Base-by-base conservation (phyloP, 176 grass and related monocot genomes). In the Hordeum marinum region DNA sequence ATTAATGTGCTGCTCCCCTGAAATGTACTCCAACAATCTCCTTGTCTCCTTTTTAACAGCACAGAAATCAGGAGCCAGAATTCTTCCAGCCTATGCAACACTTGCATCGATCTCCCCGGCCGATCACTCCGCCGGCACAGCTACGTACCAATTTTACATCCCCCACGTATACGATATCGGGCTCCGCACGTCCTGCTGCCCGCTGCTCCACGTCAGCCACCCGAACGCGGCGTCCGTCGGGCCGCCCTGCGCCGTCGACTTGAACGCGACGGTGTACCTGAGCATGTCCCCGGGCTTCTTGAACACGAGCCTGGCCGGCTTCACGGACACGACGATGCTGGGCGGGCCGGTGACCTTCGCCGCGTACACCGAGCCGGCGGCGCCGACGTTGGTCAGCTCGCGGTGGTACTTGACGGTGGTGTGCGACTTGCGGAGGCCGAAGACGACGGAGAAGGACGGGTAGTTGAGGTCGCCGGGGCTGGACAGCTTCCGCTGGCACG, bases 381-480 rank as follows among this genome's bases (percentile, higher is more conserved):
- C 54, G 5, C 82, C 95, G 14, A 97, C 95, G 81, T 94, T 97
- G 31, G 92, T 97, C 36, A 97, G 87, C 88, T 92, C 95, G 40
- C 92, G 89, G 12, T n/a, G 85, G 83, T 92, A 94, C 79, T 67
- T 93, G 4, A 97, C 86, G 20, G 64, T 58, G 85, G 76, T 41
- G 60, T 61, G 82, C 52, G 92, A 87, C 63, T 83, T 89, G 63
- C 35, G 58, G 43, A 81, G 84, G 37, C 61, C 50, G 75, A 97
- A 97, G 36, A 97, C 88, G 67, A 94, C 90, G 31, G 95, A 94
- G 72, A 97, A 97, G 37, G 95, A 97, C 34, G 95, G 92, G 77
- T 97, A 97, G 90, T 97, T 97, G 32, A 97, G 90, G 75, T 97
- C 66, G 25, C 92, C 95, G 3, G 95, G 95, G 70, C 77, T 82